Percentiles rank a stretch among this genome's conserved stretches.
These are phyloP conservation scores for Macrophomina tecta DNA, from an alignment of 2,329 filamentous ascomycete species.

Conservation along the genomic window DNA sequence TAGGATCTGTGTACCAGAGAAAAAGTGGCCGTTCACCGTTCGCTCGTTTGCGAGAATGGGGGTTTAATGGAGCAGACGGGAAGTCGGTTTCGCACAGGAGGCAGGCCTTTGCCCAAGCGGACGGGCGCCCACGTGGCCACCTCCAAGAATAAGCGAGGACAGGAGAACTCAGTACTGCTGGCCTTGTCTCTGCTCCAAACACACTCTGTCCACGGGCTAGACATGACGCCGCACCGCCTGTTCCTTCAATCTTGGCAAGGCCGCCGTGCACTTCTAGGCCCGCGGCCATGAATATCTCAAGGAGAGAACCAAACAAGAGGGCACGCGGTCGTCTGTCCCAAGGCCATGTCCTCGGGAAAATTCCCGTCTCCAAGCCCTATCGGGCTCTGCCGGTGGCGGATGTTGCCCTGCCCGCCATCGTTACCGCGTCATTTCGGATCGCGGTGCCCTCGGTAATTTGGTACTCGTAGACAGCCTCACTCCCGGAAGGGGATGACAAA, in stretches of 20 bases:
- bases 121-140: constrained; percentile 25
- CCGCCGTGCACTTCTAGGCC: not conserved
- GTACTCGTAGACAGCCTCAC: constrained; percentile 12
- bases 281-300: not conserved
- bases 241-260: constrained; percentile 12
- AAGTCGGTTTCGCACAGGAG: constrained; percentile 15
- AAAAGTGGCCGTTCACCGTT: not conserved
- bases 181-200: constrained; percentile 19
- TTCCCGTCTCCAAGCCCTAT: constrained; percentile 34
- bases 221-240: constrained; percentile 5
- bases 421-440: constrained; percentile 29
- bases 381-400: constrained; percentile 33
- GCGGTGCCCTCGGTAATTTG: constrained; percentile 27
- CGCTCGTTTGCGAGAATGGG: constrained; percentile 8
- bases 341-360: constrained; percentile 43
- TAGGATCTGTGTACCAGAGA: not conserved
- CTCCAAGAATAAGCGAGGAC: constrained; percentile 22
- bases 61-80: not conserved
- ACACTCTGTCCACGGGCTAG: not conserved
- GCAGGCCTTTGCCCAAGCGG: constrained; percentile 8
- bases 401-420: constrained; percentile 29
- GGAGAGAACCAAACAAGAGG: not conserved
- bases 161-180: constrained; percentile 12
- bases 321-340: constrained; percentile 34
- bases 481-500: constrained; percentile 16